These are phyloP conservation scores for Heliamphora exappendiculata DNA, from an alignment of 148 eudicot genomes.

Conservation along the genomic window DNA sequence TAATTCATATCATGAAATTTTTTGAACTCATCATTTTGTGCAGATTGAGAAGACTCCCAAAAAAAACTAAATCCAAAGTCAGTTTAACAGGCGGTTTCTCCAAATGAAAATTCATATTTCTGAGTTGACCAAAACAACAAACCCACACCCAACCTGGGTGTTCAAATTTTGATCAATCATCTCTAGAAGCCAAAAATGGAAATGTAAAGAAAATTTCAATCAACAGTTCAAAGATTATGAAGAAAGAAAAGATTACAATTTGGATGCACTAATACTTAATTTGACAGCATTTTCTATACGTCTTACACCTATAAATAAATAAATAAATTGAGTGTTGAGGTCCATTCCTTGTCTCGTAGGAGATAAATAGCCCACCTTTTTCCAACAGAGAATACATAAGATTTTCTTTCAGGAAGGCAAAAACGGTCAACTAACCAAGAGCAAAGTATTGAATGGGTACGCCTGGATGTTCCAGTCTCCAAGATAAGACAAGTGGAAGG, in stretches of 20 bases:
- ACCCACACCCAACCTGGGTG: too few relatives aligned
- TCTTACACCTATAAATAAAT: background rate
- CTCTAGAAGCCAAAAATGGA: background rate
- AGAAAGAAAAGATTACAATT: background rate
- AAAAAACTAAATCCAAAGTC: background rate
- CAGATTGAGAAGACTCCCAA: background rate
- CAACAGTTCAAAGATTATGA: background rate
- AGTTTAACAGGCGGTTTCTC: background rate
- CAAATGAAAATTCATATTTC: background rate
- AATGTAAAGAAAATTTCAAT: background rate
- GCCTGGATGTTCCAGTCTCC: background rate
- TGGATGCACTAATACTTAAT: background rate
- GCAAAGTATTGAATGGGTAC: background rate
- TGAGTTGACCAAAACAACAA: background rate
- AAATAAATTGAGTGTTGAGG: background rate
- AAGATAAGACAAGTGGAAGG: background rate
- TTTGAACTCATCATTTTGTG: background rate
- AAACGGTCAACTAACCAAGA: background rate
- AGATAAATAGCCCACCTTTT: background rate
- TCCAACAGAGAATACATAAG: background rate
- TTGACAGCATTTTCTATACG: background rate
- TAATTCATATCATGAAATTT: background rate
- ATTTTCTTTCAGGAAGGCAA: background rate
- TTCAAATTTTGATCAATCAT: background rate
- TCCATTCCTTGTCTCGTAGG: background rate